These are phyloP conservation scores for Penicillium angulare DNA, from an alignment of 495 filamentous ascomycete genomes.

Conservation along the genomic window DNA sequence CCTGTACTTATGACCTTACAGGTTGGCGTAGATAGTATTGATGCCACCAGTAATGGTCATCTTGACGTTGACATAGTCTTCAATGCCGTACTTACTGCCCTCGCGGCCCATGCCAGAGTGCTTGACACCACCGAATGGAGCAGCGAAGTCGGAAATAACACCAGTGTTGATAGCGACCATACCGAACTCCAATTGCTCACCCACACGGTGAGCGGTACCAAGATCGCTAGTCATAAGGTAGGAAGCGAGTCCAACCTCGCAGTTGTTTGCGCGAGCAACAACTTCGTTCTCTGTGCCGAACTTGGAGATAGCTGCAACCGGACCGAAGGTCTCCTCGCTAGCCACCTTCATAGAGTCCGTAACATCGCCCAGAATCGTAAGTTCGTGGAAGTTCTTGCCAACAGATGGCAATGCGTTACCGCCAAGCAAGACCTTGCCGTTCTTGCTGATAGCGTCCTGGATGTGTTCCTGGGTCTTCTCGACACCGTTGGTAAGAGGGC, in stretches of 20 bases:
- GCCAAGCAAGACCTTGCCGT: slow-evolving; percentile 28
- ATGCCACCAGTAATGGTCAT: slow-evolving; percentile 54
- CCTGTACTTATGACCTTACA: no score
- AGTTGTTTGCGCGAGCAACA: slow-evolving; percentile 64
- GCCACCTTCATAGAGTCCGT: slow-evolving; percentile 66
- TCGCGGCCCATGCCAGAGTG: slow-evolving; percentile 53
- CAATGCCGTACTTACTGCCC: slow-evolving; percentile 76
- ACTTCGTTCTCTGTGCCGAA: slow-evolving; percentile 80
- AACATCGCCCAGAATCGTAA: slow-evolving; percentile 71
- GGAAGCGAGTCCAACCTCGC: slow-evolving; percentile 74
- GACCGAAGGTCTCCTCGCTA: slow-evolving; percentile 77
- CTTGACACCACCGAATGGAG: slow-evolving; percentile 53
- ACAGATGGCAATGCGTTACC: slow-evolving; percentile 39
- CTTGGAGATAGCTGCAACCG: slow-evolving; percentile 68
- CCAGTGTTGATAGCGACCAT: slow-evolving; percentile 10
- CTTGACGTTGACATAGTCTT: slow-evolving; percentile 78
- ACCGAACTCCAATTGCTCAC: slow-evolving; percentile 62
- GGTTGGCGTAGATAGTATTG: neutral
- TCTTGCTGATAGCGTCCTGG: slow-evolving; percentile 51
- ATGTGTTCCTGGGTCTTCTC: slow-evolving; percentile 50
- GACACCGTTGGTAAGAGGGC: slow-evolving; percentile 42
- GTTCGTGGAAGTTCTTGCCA: slow-evolving; percentile 65
- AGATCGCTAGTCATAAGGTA: slow-evolving; percentile 73
- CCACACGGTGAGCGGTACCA: slow-evolving; percentile 61
- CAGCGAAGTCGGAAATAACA: slow-evolving; percentile 14